phyloP scores from a whole-genome alignment of 371 early-diverging fungal species.

The Mortierella sp. region DNA sequence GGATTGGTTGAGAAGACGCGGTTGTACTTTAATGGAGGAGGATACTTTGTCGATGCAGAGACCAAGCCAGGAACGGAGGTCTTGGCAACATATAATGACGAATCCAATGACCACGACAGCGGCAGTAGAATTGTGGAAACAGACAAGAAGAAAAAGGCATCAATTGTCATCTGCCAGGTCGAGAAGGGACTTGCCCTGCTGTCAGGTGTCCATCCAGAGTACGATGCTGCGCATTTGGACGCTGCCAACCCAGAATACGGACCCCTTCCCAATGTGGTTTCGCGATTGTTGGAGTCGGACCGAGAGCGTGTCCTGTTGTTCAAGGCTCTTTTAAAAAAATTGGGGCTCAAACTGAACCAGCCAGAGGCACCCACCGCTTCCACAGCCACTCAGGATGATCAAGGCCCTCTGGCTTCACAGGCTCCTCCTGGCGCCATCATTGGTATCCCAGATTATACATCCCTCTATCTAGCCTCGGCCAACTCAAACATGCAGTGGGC shows the following conservation, averaged over 20 bases:
- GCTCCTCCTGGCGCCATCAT: constrained; percentile 31
- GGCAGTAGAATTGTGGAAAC: constrained; percentile 22
- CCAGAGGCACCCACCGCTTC: constrained; percentile 16
- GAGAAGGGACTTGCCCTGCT: constrained; percentile 72
- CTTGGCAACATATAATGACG: constrained; percentile 64
- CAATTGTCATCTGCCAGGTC: constrained; percentile 60
- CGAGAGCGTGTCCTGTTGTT: constrained; percentile 57
- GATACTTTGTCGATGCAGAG: constrained; percentile 67
- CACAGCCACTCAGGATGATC: constrained; percentile 3
- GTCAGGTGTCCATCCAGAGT: constrained; percentile 77
- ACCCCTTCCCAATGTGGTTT: constrained; percentile 44
- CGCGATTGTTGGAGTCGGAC: constrained; percentile 54
- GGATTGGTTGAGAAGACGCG: constrained; percentile 29
- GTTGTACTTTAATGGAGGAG: constrained; percentile 83
- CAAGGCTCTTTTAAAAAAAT: constrained; percentile 54
- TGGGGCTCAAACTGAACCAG: constrained; percentile 58
- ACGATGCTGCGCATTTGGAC: constrained; percentile 60
- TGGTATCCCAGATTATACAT: constrained; percentile 55
- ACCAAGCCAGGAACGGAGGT: constrained; percentile 55
- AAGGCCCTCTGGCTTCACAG: constrained; percentile 6
- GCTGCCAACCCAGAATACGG: constrained; percentile 32
- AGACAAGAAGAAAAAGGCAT: constrained; percentile 30
- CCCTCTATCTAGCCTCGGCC: constrained; percentile 60
- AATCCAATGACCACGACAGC: constrained; percentile 21
- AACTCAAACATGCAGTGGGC: constrained; percentile 27